Conservation (phyloP, 1,284 basidiomycete genomes). For the Cryptococcus amylolentus region DNA sequence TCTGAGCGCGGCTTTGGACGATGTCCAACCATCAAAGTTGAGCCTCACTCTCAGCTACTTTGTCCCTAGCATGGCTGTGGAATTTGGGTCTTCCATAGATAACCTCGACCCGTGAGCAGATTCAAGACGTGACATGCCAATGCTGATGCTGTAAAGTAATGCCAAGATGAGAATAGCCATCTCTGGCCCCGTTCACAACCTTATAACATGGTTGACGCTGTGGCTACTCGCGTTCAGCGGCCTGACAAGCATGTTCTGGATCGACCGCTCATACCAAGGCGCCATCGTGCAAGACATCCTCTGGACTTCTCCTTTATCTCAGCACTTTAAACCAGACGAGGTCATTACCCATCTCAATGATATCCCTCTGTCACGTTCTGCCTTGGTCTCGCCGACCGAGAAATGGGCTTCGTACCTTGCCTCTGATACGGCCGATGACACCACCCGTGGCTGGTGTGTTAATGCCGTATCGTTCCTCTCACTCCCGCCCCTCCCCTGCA, state of each 20-base stretch:
- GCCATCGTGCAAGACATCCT: conserved; percentile 29
- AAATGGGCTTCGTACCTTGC: conserved; percentile 32
- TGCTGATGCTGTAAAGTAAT: conserved; percentile 16
- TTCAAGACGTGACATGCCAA: background rate
- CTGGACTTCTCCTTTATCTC: conserved; percentile 25
- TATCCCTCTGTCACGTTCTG: background rate
- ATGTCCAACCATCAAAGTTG: conserved; percentile 30
- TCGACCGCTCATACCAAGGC: conserved; percentile 20
- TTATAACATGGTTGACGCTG: conserved; percentile 30
- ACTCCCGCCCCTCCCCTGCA: background rate
- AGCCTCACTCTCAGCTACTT: conserved; percentile 31
- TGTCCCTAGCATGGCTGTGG: conserved; percentile 38
- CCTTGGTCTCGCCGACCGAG: conserved; percentile 9
- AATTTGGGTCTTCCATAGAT: conserved; percentile 37
- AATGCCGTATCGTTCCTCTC: conserved; percentile 9
- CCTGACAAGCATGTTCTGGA: conserved; percentile 30
- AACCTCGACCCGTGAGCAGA: conserved; percentile 22
- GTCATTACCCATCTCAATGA: conserved; percentile 43
- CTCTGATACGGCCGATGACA: conserved; percentile 17
- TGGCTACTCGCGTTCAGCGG: conserved; percentile 18
- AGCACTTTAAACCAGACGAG: conserved; percentile 28
- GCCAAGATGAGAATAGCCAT: conserved; percentile 39
- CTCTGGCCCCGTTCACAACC: conserved; percentile 44
- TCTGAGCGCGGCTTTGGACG: conserved; percentile 42
- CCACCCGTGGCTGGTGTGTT: conserved; percentile 32